Evolutionary conservation across 2,329 filamentous ascomycete genomes (phyloP).

Genomic region (Helotiales sp.): DNA sequence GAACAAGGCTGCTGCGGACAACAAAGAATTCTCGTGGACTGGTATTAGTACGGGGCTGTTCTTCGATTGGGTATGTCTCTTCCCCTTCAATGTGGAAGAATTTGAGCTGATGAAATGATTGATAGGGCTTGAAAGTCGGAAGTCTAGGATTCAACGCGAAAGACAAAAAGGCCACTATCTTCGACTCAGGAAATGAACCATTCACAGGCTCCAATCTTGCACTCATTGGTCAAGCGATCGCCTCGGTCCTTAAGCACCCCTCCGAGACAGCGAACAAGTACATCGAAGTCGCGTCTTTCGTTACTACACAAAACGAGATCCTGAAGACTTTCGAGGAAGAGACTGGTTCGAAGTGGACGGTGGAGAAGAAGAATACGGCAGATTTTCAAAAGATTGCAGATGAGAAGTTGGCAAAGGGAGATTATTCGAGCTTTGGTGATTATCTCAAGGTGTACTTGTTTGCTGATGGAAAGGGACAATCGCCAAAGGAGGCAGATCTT

Average conservation of each 20-base stretch:
- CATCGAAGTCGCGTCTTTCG: constrained; percentile 34
- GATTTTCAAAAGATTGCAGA: constrained; percentile 10
- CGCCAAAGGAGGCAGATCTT: constrained; percentile 6
- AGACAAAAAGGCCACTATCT: constrained; percentile 47
- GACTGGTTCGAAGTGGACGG: constrained; percentile 33
- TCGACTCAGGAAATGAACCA: constrained; percentile 32
- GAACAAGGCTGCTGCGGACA: constrained; percentile 6
- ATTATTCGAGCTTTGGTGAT: constrained; percentile 17
- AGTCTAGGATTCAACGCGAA: constrained; percentile 52
- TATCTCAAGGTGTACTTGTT: constrained; percentile 14
- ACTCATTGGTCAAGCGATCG: constrained; percentile 35
- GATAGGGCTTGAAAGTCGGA: constrained; percentile 33
- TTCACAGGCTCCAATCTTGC: constrained; percentile 23
- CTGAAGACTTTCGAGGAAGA: constrained; percentile 30
- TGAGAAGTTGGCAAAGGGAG: constrained; percentile 21
- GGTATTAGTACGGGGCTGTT: constrained; percentile 32
- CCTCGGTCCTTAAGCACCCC: constrained; percentile 36
- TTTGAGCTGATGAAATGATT: neutral
- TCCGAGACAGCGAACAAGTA: constrained; percentile 34
- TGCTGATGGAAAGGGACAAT: constrained; percentile 13
- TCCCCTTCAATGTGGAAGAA: neutral
- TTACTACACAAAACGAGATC: constrained; percentile 35
- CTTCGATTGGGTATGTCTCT: constrained; percentile 21
- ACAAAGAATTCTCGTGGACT: constrained; percentile 32
- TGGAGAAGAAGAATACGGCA: constrained; percentile 8